Evolutionary conservation across 2,329 filamentous ascomycete genomes (phyloP), one percentile per base, ranked within the genome.

Genomic region (Penicillium aurantiogriseum): DNA sequence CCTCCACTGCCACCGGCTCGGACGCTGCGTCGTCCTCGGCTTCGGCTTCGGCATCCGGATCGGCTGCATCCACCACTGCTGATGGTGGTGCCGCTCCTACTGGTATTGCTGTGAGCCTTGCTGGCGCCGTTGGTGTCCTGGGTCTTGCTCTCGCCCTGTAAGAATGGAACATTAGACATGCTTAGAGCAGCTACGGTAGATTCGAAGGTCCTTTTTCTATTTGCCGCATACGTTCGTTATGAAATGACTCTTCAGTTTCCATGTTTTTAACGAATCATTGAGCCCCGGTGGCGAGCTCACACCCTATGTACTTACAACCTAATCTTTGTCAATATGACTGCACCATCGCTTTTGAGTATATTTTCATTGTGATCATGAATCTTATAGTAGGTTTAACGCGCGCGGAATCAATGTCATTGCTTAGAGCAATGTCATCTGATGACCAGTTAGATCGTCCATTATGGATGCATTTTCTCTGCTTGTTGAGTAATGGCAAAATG

Each of bases 91-190:
- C 62, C 43, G 59, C 64, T 4, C 60, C 63, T 15, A 58, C 57
- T 31, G 59, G 57, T 49, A 51, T 62, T n/a, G 58, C 59, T 6
- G 35, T 63, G 21, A 51, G 57, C 31, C 45, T 65, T 35, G 63
- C 56, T 31, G 63, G 61, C 7, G 61, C 59, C 10, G 61, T 50
- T 15, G 63, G 61, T 57, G 51, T 64, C 11, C 51, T 65, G 31
- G 63, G 63, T 25, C 54, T 65, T 55, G 63, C 62, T 9, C 55
- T 65, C 23, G 63, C 60, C 23, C 48, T 65, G 45, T 65, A 51
- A 43, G 29, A 19, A 19, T 3, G 2, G 36, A 40, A 21, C 2
- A 25, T 15, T 27, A 4, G 36, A 19, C 2, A 36, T 36, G 11
- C 27, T 31, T 17, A 13, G 29, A 31, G 3, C 11, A 31, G 7